Conservation (phyloP, 768 basidiomycete genomes). For the Albatrellus ellisii region DNA sequence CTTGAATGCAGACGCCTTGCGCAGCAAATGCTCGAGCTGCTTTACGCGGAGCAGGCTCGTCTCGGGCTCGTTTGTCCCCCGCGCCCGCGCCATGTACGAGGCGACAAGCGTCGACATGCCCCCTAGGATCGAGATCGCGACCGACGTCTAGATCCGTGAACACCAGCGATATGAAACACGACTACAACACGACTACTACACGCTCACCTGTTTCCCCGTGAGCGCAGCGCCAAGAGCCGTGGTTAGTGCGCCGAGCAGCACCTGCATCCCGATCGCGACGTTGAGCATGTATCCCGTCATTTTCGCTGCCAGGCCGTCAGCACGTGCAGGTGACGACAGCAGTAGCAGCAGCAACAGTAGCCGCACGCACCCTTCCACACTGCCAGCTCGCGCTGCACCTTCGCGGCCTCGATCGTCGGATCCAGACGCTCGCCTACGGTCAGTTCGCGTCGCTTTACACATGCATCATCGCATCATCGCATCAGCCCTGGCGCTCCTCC, state of each 20-base stretch:
- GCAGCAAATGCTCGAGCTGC: conserved; percentile 54
- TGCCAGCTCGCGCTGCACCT: background rate
- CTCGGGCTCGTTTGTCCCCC: conserved; percentile 62
- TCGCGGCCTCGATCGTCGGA: background rate
- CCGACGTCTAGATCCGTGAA: conserved; percentile 18
- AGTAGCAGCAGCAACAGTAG: background rate
- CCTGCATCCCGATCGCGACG: conserved; percentile 17
- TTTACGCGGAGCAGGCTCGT: conserved; percentile 39
- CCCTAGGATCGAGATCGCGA: conserved; percentile 31
- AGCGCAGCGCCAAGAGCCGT: conserved; percentile 17
- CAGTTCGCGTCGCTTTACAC: background rate
- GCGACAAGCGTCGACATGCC: conserved; percentile 57
- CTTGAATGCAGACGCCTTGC: conserved; percentile 42
- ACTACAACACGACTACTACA: background rate
- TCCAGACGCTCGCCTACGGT: conserved; percentile 1
- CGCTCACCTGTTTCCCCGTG: conserved; percentile 13
- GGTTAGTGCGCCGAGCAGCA: conserved; percentile 18
- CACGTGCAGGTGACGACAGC: background rate
- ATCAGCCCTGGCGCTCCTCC: background rate
- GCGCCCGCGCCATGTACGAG: conserved; percentile 56
- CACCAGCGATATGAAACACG: background rate
- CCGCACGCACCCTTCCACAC: background rate
- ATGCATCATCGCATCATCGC: background rate
- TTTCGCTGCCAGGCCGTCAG: conserved; percentile 8
- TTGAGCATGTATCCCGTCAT: conserved; percentile 12